Conservation (phyloP, 495 filamentous ascomycete species). For the Jackrogersella multiformis region DNA sequence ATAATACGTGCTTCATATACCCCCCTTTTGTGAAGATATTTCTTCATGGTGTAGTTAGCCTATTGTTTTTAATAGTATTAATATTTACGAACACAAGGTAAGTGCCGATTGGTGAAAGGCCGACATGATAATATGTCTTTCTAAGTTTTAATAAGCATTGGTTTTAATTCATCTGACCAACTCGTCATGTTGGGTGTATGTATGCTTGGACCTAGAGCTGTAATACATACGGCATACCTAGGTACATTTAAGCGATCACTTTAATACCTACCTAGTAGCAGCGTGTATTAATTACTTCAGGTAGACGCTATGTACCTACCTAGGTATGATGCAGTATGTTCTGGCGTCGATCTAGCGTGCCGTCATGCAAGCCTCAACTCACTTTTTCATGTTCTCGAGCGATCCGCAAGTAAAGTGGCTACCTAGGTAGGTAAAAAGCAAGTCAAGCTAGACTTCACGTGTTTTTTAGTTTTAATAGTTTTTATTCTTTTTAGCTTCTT, state of each 20-base stretch:
- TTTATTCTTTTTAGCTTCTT: slow-evolving; percentile 30
- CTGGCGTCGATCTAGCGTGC: slow-evolving; percentile 42
- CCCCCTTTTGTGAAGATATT: slow-evolving; percentile 4
- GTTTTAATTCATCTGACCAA: slow-evolving; percentile 41
- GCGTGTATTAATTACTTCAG: not conserved
- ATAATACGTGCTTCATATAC: not conserved
- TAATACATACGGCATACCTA: too few species aligned
- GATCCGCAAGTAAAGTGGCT: slow-evolving; percentile 16
- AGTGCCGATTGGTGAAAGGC: slow-evolving; percentile 26
- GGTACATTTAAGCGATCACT: not conserved
- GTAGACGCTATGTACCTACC: not conserved
- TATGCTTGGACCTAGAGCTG: slow-evolving; percentile 16
- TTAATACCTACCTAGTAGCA: not conserved
- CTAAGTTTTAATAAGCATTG: slow-evolving; percentile 36
- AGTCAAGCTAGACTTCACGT: slow-evolving; percentile 27
- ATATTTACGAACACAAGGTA: slow-evolving; percentile 4
- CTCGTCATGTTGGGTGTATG: slow-evolving; percentile 35
- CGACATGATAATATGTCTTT: slow-evolving; percentile 30
- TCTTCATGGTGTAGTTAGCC: slow-evolving; percentile 27
- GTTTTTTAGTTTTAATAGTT: too few species aligned
- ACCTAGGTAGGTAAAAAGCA: slow-evolving; percentile 28
- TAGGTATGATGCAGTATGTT: slow-evolving; percentile 16
- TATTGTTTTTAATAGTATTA: not conserved
- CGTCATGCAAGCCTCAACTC: slow-evolving; percentile 40
- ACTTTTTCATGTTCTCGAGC: slow-evolving; percentile 23